Base-by-base conservation (phyloP, 768 basidiomycete genomes). In the Kwoniella dejecticola region DNA sequence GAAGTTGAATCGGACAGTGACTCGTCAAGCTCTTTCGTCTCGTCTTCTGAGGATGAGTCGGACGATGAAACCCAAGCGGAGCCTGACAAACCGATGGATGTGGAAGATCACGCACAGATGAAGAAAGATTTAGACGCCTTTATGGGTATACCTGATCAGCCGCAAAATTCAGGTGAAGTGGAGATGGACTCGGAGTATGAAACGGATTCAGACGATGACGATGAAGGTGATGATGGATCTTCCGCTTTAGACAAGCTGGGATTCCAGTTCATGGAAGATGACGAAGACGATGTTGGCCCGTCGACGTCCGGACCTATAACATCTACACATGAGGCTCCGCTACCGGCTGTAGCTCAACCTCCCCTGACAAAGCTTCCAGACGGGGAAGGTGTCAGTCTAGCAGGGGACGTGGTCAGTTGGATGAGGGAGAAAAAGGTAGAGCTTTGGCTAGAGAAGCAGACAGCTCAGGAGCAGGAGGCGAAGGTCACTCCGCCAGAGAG, bases 401-500 rank as follows among this genome's bases (percentile, higher is more conserved):
- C 77, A 0, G 77, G 77, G 13, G 71, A 76, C 15, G 71, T 79
- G 0, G 68, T 77, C 31, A 75, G 72, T 49, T 76, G 74, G 69
- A 73, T 79, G 68, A 68, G 53, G 61, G 75, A 76, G 31, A 66
- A 66, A 44, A 69, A 66, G 57, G 68, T 72, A 12, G 74, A 75
- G 33, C 46, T 60, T 6, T 77, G 76, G 76, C 44, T 70, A 53
- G 65, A 52, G 30, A 58, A 61, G 61, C 54, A 52, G 53, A 38
- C 53, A 48, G 15, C 15, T 45, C 52, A 52, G 36, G 58, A 54
- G 57, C 45, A 53, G 46, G 11, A 36, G n/a, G n/a, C n/a, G n/a
- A n/a, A n/a, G n/a, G n/a, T n/a, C n/a, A n/a, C n/a, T n/a, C n/a
- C n/a, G n/a, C n/a, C n/a, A 13, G 8, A 21, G 5, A 26, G 7